These are phyloP conservation scores for Castanea mollissima DNA, from an alignment of 306 rosid species.

Conservation along the genomic window DNA sequence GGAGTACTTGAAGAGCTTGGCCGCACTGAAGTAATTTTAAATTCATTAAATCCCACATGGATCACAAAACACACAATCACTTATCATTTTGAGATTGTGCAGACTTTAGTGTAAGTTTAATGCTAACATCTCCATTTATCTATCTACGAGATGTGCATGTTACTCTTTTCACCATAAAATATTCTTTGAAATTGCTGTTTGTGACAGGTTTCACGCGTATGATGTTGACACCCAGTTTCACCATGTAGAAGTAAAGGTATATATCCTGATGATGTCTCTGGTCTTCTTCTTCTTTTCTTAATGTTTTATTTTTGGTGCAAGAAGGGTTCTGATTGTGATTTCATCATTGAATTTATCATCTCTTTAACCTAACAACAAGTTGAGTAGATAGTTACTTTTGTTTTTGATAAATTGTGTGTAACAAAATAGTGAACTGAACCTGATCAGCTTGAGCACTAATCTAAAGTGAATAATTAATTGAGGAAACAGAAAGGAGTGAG, in stretches of 20 bases:
- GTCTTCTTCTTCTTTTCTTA: background rate
- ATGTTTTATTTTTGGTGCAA: background rate
- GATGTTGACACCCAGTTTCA: constrained; percentile 89
- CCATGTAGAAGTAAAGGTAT: constrained; percentile 78
- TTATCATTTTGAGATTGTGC: constrained; percentile 87
- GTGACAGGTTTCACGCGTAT: constrained; percentile 80
- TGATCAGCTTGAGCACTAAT: background rate
- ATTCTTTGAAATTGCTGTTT: constrained; percentile 22
- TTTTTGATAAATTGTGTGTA: too few species aligned
- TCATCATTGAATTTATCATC: background rate
- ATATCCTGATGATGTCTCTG: constrained; percentile 12
- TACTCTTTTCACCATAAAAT: constrained; percentile 35
- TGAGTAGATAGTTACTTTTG: background rate
- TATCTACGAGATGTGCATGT: constrained; percentile 22
- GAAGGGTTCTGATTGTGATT: constrained; percentile 13
- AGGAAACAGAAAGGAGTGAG: background rate
- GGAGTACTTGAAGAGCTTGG: constrained; percentile 78
- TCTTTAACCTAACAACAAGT: background rate
- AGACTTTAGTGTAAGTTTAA: constrained; percentile 86
- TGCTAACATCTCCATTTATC: constrained; percentile 25
- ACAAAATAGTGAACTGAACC: background rate
- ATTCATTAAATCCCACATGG: constrained; percentile 87
- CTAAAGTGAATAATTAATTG: background rate
- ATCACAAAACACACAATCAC: constrained; percentile 66
- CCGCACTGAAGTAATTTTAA: constrained; percentile 88